Evolutionary conservation across 139 green algal genomes (phyloP), one percentile per base, ranked within the genome.

Genomic region (Chlorella sp.): DNA sequence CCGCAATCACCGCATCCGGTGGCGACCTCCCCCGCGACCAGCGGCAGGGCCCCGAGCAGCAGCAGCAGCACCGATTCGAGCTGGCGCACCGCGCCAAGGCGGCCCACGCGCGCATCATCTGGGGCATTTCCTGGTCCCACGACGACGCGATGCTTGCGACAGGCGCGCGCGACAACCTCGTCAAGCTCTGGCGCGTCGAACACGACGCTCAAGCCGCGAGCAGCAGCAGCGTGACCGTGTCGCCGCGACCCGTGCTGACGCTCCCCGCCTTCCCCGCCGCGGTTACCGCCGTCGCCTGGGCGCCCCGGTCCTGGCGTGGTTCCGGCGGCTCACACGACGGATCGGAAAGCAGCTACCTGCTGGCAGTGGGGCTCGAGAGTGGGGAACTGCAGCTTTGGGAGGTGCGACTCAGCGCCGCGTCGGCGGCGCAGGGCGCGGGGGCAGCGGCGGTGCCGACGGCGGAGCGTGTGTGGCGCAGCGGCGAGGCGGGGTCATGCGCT

Each of bases 21-120:
- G n/a, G n/a, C n/a, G n/a, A 70, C 63, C 10, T 55, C 42, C 10
- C 42, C 17, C 24, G 2, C 2, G 69, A 62, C 73, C 67, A 31
- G 67, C 3, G 6, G 31, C 26, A 49, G 32, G 35, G 32, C 35
- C 2, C 66, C 6, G 33, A 3, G 23, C 50, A 17, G 26, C 72
- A 70, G 60, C 31, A 69, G 71, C 73, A 74, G 2, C 30, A 74
- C 4, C 35, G n/a, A 1, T 92, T 89, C 49, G 32, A 70, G 34
- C 71, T 89, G 34, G 24, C 86, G 74, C 59, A 63, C 24, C 62
- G 80, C 1, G 33, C 75, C 31, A 79, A 88, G 61, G 86, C 83
- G 49, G 94, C 89, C 1, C 92, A 97, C 75, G 63, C 78, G 1
- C 80, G 92, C 5, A 84, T 96, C 33, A 82, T 97, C 29, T 97